A percentile compares a stretch with the other conserved stretches of the same genome.
Evolutionary conservation across 2,329 filamentous ascomycete genomes (phyloP).

Genomic region (Cryphonectria naterciae): DNA sequence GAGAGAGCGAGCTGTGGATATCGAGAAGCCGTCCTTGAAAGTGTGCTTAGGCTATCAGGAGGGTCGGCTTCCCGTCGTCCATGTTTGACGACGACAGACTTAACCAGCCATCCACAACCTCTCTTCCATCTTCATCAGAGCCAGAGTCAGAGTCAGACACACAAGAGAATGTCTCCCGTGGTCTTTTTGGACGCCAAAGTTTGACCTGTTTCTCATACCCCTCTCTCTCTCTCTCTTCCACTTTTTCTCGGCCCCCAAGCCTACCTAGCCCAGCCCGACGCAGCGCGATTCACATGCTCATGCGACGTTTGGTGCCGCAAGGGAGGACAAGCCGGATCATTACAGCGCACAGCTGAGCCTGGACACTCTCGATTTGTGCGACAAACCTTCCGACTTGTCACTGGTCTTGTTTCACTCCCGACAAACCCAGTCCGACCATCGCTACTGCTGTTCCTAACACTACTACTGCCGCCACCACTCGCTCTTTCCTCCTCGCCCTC

Average conservation of each 20-base stretch:
- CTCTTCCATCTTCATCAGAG: background rate
- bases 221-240: background rate
- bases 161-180: constrained; percentile 15
- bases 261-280: background rate
- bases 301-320: constrained; percentile 24
- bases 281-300: constrained; percentile 19
- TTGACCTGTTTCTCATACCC: background rate
- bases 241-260: background rate
- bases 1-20: constrained; percentile 2
- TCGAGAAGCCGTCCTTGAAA: background rate
- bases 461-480: background rate
- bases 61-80: constrained; percentile 3
- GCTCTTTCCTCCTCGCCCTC: background rate
- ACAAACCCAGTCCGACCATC: background rate
- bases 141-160: background rate
- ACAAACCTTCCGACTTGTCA: constrained; percentile 21
- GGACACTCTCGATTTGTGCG: constrained; percentile 25
- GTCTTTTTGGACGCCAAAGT: background rate
- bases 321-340: constrained; percentile 25
- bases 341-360: constrained; percentile 22
- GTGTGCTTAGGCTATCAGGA: background rate
- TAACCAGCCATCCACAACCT: background rate
- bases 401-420: constrained; percentile 21
- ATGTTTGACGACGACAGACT: background rate
- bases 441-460: constrained; percentile 6